Evolutionary conservation across 2,329 filamentous ascomycete species (phyloP).

Genomic region (Sporothrix mexicana): DNA sequence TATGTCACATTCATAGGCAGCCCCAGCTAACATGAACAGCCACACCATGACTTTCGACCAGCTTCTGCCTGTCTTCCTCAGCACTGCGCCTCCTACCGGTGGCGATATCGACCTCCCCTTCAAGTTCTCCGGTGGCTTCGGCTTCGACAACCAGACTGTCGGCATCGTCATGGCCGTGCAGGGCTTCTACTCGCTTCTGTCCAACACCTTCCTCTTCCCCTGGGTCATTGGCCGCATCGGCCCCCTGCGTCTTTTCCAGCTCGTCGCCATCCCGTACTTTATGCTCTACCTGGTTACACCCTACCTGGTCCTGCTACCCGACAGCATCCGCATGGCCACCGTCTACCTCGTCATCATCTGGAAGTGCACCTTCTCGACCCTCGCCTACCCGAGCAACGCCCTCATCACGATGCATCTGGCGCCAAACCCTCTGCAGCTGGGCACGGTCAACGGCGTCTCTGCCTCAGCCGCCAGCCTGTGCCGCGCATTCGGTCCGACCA

Average conservation of each 20-base stretch:
- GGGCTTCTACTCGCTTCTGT: constrained; percentile 85
- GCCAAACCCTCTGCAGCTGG: constrained; percentile 81
- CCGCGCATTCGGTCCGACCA: constrained; percentile 83
- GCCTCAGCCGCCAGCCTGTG: constrained; percentile 89
- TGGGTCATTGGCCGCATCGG: constrained; percentile 76
- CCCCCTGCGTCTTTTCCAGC: constrained; percentile 78
- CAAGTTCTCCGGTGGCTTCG: constrained; percentile 87
- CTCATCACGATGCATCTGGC: constrained; percentile 90
- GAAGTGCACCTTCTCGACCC: constrained; percentile 91
- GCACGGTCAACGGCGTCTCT: constrained; percentile 90
- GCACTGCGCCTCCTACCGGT: constrained; percentile 61
- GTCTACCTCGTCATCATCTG: constrained; percentile 80
- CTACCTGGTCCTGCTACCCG: constrained; percentile 84
- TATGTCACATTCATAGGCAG: too few relatives aligned
- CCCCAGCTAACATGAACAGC: constrained; percentile 53
- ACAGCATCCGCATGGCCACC: constrained; percentile 70
- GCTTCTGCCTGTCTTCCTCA: constrained; percentile 89
- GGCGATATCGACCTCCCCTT: constrained; percentile 72
- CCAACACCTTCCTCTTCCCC: constrained; percentile 84
- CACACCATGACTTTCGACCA: constrained; percentile 98
- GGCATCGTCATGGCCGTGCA: constrained; percentile 88
- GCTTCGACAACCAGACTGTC: constrained; percentile 79
- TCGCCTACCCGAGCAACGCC: constrained; percentile 88
- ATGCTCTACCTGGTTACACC: constrained; percentile 85
- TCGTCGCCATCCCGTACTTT: constrained; percentile 83